Evolutionary conservation across 345 rosid genomes (phyloP), one percentile per base, ranked within the genome.

Genomic region (Geranium rotundifolium): DNA sequence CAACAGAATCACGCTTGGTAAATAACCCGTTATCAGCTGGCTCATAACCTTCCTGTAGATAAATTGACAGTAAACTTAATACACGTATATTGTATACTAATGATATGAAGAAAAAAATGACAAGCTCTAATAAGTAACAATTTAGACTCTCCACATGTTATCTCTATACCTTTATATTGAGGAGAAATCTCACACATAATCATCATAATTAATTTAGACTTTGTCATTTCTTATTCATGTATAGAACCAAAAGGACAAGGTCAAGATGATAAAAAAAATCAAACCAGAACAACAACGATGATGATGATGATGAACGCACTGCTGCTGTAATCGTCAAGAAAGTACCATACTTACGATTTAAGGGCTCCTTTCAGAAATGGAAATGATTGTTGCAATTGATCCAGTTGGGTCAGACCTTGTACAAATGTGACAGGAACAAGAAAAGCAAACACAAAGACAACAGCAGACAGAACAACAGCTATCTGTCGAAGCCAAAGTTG

Each of bases 401-500:
- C 75, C 50, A 88, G 86, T 66, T 90, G 95, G 59, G 95, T 83
- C 73, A 93, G 70, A 70, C 89, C 82, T 80, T 93, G 99, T 60
- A 90, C 80, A 72, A 81, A 68, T 52, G 96, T 39, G 71, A 93
- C 96, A 19, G 99, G 99, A 59, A 81, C n/a, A 65, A 88, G 75
- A 79, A 90, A 93, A 69, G 82, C 66, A 68, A 86, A 74, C 95
- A 90, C 82, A 80, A 93, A 80, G 60, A 75, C 87, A 62, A 80
- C 37, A 61, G 96, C 70, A 64, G 89, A 84, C 19, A 90, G 65
- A 71, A 82, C 75, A 13, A 75, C 79, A 66, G 83, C 84, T 63
- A 90, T 79, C 68, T 71, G 88, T 17, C 99, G 86, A 66, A 93
- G 66, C 99, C 99, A 93, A 63, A 93, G 82, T 68, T 86, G 97